These are phyloP conservation scores for Diplodia mutila DNA, from an alignment of 2,329 filamentous ascomycete genomes.

Conservation along the genomic window DNA sequence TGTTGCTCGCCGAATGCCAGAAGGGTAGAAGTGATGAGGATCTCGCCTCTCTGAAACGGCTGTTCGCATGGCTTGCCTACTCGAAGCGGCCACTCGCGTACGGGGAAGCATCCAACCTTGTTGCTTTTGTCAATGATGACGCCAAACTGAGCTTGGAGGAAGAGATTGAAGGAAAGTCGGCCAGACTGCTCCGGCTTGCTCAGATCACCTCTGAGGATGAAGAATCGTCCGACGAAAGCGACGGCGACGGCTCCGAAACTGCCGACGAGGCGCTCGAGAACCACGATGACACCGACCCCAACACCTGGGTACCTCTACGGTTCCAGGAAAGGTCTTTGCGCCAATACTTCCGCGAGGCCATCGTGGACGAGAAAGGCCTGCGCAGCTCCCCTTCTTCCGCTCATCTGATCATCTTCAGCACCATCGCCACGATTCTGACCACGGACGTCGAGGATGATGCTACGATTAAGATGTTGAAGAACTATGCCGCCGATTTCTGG, in stretches of 20 bases:
- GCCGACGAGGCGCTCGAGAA: conserved; percentile 26
- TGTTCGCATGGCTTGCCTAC: conserved; percentile 34
- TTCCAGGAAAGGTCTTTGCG: conserved; percentile 34
- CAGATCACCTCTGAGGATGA: conserved; percentile 24
- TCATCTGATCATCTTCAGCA: conserved; percentile 30
- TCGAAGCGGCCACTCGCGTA: conserved; percentile 32
- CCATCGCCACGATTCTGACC: conserved; percentile 19
- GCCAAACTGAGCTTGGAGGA: conserved; percentile 30
- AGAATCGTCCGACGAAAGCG: conserved; percentile 27
- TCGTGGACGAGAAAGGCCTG: conserved; percentile 27
- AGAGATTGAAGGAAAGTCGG: conserved; percentile 32
- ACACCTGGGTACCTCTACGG: conserved; percentile 27
- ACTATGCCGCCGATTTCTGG: conserved; percentile 30
- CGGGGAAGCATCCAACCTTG: conserved; percentile 29
- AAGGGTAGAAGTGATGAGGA: conserved; percentile 30
- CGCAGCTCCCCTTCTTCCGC: conserved; percentile 30
- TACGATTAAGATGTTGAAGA: conserved; percentile 3
- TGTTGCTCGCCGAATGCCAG: conserved; percentile 31
- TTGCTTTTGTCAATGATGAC: conserved; percentile 28
- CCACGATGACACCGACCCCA: conserved; percentile 25
- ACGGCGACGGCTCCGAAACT: conserved; percentile 27
- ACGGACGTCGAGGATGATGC: background rate
- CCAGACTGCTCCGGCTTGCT: conserved; percentile 31
- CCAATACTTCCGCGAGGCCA: conserved; percentile 32
- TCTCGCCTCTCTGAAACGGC: conserved; percentile 29